phyloP scores from a whole-genome alignment of 2,329 filamentous ascomycete species.

The Monosporascus sp. region DNA sequence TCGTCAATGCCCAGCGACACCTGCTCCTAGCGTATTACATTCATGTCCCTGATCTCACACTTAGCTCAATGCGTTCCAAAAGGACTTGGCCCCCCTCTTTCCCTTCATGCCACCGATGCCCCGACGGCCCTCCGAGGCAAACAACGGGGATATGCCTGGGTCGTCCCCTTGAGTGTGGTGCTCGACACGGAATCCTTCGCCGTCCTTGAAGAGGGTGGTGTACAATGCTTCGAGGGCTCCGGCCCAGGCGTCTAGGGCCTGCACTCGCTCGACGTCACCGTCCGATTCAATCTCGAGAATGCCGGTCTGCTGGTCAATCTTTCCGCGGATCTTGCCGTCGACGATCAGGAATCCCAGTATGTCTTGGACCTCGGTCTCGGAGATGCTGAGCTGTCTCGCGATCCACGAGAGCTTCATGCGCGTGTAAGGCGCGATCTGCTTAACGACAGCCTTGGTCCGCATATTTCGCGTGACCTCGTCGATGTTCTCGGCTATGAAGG shows the following conservation, averaged over 20 bases:
- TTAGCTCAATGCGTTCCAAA: slow-evolving; percentile 1
- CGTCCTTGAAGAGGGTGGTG: slow-evolving; percentile 68
- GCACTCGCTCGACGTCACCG: slow-evolving; percentile 68
- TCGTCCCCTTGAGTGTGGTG: slow-evolving; percentile 13
- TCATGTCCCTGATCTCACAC: too few relatives aligned
- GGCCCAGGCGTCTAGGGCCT: slow-evolving; percentile 69
- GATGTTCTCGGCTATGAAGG: slow-evolving; percentile 98
- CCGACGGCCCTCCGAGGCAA: slow-evolving; percentile 3
- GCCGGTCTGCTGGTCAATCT: slow-evolving; percentile 83
- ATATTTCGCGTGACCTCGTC: slow-evolving; percentile 98
- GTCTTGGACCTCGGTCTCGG: slow-evolving; percentile 86
- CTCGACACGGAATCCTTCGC: slow-evolving; percentile 19
- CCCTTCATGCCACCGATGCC: slow-evolving; percentile 3
- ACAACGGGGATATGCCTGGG: slow-evolving; percentile 1
- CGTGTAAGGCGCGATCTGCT: slow-evolving; percentile 90
- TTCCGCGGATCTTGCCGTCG: slow-evolving; percentile 78
- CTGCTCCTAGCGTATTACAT: too few relatives aligned
- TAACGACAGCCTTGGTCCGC: slow-evolving; percentile 91
- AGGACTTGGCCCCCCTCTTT: slow-evolving; percentile 4
- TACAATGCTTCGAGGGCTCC: slow-evolving; percentile 65
- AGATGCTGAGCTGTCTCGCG: slow-evolving; percentile 80
- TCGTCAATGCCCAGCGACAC: too few relatives aligned
- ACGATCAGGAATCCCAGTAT: slow-evolving; percentile 94
- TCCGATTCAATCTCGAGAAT: slow-evolving; percentile 74
- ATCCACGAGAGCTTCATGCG: slow-evolving; percentile 87